Conservation (phyloP, 257 asterid species). For the Hygrophila difformis region DNA sequence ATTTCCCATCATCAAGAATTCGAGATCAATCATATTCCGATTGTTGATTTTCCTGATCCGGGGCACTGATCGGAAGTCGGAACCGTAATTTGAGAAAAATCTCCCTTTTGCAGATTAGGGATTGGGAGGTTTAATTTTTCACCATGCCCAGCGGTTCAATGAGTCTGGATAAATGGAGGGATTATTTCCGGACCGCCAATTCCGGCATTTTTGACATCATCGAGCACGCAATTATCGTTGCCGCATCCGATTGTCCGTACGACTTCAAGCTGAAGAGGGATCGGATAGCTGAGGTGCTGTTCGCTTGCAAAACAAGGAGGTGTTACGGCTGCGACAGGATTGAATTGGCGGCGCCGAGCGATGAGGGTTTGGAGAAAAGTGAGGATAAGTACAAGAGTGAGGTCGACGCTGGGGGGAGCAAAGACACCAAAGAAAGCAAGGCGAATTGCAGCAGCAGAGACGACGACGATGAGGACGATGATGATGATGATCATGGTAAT, state of each 20-base stretch:
- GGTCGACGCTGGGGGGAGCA: slow-evolving; percentile 41
- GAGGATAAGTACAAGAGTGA: slow-evolving; percentile 37
- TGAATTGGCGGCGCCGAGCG: slow-evolving; percentile 50
- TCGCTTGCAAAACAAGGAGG: slow-evolving; percentile 57
- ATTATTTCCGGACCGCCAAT: slow-evolving; percentile 61
- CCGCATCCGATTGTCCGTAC: slow-evolving; percentile 72
- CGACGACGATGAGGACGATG: slow-evolving; percentile 18
- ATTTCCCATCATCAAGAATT: slow-evolving; percentile 20
- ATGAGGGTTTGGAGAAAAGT: slow-evolving; percentile 25
- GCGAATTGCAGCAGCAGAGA: slow-evolving; percentile 31
- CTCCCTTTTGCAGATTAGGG: slow-evolving; percentile 15
- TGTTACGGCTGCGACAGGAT: slow-evolving; percentile 70
- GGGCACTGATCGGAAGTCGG: slow-evolving; percentile 2
- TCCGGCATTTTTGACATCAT: slow-evolving; percentile 64
- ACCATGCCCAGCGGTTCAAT: slow-evolving; percentile 49
- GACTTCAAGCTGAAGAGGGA: slow-evolving; percentile 79
- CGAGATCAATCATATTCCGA: slow-evolving; percentile 20
- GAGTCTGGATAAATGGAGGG: slow-evolving; percentile 81
- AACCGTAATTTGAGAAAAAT: slow-evolving; percentile 25
- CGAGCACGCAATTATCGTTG: slow-evolving; percentile 67
- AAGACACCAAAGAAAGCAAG: slow-evolving; percentile 62
- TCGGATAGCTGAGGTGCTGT: slow-evolving; percentile 75
- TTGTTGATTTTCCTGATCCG: slow-evolving; percentile 29
- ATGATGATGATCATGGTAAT: slow-evolving; percentile 22
- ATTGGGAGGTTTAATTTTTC: slow-evolving; percentile 12